A percentile compares a stretch with the other conserved stretches of the same genome.
These are phyloP conservation scores for Hamigera avellanea DNA, from an alignment of 495 filamentous ascomycete species.

Conservation along the genomic window DNA sequence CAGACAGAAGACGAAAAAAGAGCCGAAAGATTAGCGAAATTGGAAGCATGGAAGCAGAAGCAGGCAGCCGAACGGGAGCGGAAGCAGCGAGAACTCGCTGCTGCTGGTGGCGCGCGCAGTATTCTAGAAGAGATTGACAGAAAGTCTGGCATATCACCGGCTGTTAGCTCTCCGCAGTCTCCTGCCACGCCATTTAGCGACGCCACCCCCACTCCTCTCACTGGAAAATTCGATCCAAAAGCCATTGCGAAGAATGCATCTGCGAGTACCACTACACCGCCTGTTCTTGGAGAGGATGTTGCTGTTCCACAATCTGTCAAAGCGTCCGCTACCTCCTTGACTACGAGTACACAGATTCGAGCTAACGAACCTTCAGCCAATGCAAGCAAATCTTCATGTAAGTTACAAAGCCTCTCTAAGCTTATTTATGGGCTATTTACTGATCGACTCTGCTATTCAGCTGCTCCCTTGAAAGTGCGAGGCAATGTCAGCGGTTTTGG, in stretches of 20 bases:
- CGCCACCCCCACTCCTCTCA: constrained; percentile 42
- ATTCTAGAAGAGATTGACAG: constrained; percentile 69
- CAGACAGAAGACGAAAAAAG: constrained; percentile 75
- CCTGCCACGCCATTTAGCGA: constrained; percentile 34
- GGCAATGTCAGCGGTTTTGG: constrained; percentile 78
- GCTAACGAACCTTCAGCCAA: constrained; percentile 40
- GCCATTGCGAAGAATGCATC: constrained; percentile 65
- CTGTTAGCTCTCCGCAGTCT: constrained; percentile 43
- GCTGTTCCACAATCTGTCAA: constrained; percentile 46
- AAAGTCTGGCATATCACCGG: constrained; percentile 45
- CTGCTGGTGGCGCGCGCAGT: constrained; percentile 47
- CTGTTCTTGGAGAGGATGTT: constrained; percentile 50
- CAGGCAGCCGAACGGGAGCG: constrained; percentile 66
- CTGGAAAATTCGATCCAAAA: constrained; percentile 84
- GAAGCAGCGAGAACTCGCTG: constrained; percentile 58
- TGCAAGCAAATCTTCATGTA: constrained; percentile 32
- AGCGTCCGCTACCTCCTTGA: constrained; percentile 31
- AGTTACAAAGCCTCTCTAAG: constrained; percentile 7
- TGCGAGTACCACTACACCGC: constrained; percentile 22
- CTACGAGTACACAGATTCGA: constrained; percentile 34
- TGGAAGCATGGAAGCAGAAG: constrained; percentile 89
- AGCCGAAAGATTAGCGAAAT: constrained; percentile 67
- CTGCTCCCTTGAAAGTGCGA: constrained; percentile 40
- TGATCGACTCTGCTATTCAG: constrained; percentile 5
- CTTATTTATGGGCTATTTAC: background rate